Evolutionary conservation across 352 stramenopile genomes (phyloP).

Genomic region (Phytopythium litorale): DNA sequence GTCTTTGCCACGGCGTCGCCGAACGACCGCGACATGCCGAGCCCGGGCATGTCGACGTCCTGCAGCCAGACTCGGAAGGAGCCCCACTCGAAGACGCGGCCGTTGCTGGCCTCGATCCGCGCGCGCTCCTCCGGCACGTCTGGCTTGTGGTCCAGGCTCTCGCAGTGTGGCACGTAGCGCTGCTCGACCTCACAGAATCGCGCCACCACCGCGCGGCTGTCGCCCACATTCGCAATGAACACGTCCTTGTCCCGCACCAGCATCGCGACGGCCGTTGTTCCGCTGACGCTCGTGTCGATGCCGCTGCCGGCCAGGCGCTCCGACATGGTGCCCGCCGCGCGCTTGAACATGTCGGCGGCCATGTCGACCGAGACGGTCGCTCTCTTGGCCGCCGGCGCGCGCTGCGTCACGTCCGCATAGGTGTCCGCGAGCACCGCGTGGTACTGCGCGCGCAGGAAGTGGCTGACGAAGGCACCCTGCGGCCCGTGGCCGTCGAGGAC

Average conservation of each 20-base stretch:
- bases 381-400: slow-evolving; percentile 4
- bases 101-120: slow-evolving; percentile 66
- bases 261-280: slow-evolving; percentile 64
- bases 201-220: slow-evolving; percentile 65
- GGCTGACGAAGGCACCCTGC: slow-evolving; percentile 70
- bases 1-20: slow-evolving; percentile 77
- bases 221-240: slow-evolving; percentile 71
- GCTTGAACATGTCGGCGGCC: slow-evolving; percentile 49
- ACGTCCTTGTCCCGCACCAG: slow-evolving; percentile 56
- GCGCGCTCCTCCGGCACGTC: slow-evolving; percentile 57
- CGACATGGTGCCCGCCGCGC: slow-evolving; percentile 32
- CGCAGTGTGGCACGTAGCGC: slow-evolving; percentile 46
- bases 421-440: slow-evolving; percentile 40
- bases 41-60: slow-evolving; percentile 79
- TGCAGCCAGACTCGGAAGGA: slow-evolving; percentile 80
- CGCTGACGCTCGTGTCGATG: slow-evolving; percentile 77
- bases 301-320: slow-evolving; percentile 35
- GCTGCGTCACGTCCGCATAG: slow-evolving; percentile 29
- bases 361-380: slow-evolving; percentile 35
- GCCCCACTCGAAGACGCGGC: slow-evolving; percentile 81
- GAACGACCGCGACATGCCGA: slow-evolving; percentile 83
- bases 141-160: slow-evolving; percentile 82
- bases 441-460: slow-evolving; percentile 71
- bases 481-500: slow-evolving; percentile 79
- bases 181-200: slow-evolving; percentile 26